A percentile compares a stretch with the other conserved stretches of the same genome.
These are phyloP conservation scores for Marvania coccoides DNA, from an alignment of 139 green algal species.

Conservation along the genomic window DNA sequence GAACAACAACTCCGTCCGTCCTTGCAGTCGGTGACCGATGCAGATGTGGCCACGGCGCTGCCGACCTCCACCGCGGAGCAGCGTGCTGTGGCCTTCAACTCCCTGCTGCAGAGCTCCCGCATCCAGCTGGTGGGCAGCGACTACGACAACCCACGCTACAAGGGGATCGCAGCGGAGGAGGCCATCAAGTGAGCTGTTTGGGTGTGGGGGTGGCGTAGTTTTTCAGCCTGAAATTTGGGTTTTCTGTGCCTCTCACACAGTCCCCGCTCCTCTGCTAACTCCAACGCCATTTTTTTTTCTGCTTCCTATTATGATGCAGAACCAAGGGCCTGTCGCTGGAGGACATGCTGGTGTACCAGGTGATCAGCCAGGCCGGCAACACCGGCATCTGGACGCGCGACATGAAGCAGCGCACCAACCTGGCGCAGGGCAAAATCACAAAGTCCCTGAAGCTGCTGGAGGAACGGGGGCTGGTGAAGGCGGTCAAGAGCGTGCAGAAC, in stretches of 20 bases:
- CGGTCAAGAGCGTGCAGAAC: conserved; percentile 32
- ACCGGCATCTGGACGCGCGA: conserved; percentile 88
- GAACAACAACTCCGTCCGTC: neutral
- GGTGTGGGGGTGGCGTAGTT: neutral
- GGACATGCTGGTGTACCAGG: conserved; percentile 84
- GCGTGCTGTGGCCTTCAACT: conserved; percentile 27
- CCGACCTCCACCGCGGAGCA: conserved; percentile 15
- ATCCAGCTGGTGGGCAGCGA: neutral
- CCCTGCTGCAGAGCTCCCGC: conserved; percentile 7
- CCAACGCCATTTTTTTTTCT: neutral
- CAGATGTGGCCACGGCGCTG: neutral
- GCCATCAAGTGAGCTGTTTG: conserved; percentile 19
- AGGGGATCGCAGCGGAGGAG: conserved; percentile 1
- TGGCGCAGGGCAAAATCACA: conserved; percentile 79
- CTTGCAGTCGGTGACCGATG: conserved; percentile 7
- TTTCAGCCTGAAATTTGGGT: neutral
- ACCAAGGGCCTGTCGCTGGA: conserved; percentile 73
- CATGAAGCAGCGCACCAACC: conserved; percentile 76
- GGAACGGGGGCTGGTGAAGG: conserved; percentile 75
- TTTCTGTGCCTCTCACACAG: neutral
- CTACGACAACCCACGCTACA: conserved; percentile 19
- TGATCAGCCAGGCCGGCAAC: conserved; percentile 67
- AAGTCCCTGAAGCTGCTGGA: conserved; percentile 92
- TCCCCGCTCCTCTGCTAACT: neutral
- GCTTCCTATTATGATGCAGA: conserved; percentile 20